These are phyloP conservation scores for Thymus mandschuricus DNA, from an alignment of 257 asterid genomes.

Conservation along the genomic window DNA sequence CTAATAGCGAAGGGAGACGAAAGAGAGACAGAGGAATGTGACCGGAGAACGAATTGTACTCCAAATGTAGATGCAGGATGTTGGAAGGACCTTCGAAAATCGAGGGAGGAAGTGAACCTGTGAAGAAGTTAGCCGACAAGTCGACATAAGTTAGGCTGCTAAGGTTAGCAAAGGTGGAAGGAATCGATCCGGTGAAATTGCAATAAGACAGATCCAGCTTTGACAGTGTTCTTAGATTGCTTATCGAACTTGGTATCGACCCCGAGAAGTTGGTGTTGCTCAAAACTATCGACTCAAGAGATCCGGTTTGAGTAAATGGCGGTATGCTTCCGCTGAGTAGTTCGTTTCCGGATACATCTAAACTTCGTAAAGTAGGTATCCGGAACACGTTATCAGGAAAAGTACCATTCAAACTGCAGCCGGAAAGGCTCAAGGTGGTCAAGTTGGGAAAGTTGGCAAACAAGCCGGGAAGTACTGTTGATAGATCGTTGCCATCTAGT, in stretches of 20 bases:
- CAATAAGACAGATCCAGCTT: slow-evolving; percentile 38
- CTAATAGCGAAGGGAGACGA: no score
- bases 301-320: neutral
- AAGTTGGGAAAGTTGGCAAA: neutral
- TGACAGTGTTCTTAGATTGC: slow-evolving; percentile 36
- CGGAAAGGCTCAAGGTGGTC: neutral
- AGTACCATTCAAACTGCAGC: neutral
- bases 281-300: neutral
- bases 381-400: neutral
- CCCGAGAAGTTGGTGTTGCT: slow-evolving; percentile 42
- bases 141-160: slow-evolving; percentile 32
- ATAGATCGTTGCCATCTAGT: neutral
- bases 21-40: no score
- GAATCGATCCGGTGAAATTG: slow-evolving; percentile 50
- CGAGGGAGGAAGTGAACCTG: slow-evolving; percentile 34
- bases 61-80: slow-evolving; percentile 39
- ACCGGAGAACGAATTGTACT: no score
- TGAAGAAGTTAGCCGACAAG: slow-evolving; percentile 43
- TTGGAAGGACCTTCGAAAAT: slow-evolving; percentile 41
- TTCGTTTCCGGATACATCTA: neutral
- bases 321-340: neutral
- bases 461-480: neutral
- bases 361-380: neutral
- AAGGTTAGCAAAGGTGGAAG: slow-evolving; percentile 37
- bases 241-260: slow-evolving; percentile 41